These are phyloP conservation scores for Danielia reshetovae DNA, from an alignment of 805 yeast species.

Conservation along the genomic window DNA sequence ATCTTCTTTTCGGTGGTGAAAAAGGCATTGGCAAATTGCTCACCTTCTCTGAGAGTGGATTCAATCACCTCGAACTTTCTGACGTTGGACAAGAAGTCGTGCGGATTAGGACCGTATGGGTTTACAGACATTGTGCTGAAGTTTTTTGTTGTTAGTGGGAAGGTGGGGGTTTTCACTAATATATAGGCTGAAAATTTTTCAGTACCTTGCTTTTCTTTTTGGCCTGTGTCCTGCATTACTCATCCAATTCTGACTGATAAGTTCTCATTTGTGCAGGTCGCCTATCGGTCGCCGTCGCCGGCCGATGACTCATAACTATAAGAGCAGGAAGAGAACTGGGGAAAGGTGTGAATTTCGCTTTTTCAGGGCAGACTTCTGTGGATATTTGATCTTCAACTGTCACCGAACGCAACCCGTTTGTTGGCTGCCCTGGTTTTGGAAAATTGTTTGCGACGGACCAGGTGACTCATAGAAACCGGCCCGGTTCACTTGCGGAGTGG, in stretches of 20 bases:
- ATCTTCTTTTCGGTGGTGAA: slow-evolving; percentile 54
- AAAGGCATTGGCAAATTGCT: slow-evolving; percentile 61
- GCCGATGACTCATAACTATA: slow-evolving; percentile 14
- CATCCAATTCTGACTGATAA: slow-evolving; percentile 18
- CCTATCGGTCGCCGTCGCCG: slow-evolving; percentile 11
- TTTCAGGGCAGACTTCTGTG: too few relatives aligned
- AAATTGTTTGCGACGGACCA: too few relatives aligned
- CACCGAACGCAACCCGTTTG: too few relatives aligned
- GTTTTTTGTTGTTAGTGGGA: background rate
- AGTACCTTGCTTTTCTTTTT: slow-evolving; percentile 7
- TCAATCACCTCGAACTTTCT: slow-evolving; percentile 51
- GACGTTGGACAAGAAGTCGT: slow-evolving; percentile 54
- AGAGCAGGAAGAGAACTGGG: too few relatives aligned
- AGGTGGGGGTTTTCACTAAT: background rate
- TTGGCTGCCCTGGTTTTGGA: too few relatives aligned
- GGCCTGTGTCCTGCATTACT: slow-evolving; percentile 12
- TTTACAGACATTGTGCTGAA: slow-evolving; percentile 27
- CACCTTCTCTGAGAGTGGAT: slow-evolving; percentile 60
- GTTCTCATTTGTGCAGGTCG: slow-evolving; percentile 9
- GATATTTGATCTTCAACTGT: too few relatives aligned
- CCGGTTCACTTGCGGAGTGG: too few relatives aligned
- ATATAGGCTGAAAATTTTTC: slow-evolving; percentile 15
- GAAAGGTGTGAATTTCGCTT: too few relatives aligned
- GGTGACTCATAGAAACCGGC: too few relatives aligned
- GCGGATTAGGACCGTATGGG: slow-evolving; percentile 59